Conservation (phyloP, 768 basidiomycete species). For the Lactarius hatsudake region DNA sequence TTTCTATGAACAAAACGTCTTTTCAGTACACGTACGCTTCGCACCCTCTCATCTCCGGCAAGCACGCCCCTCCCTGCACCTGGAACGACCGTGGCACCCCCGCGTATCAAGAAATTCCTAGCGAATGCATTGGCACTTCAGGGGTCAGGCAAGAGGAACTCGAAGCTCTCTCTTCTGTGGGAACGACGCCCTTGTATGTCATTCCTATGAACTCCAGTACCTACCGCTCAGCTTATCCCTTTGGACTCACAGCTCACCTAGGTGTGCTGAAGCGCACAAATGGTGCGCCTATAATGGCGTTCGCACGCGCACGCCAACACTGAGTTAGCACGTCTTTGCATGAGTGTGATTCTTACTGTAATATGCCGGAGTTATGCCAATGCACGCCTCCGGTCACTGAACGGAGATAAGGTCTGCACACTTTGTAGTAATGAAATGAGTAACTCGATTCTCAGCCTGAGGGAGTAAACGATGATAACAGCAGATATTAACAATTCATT, state of each 20-base stretch:
- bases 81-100: constrained; percentile 13
- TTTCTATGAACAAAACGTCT: constrained; percentile 16
- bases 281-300: constrained; percentile 20
- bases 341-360: not conserved
- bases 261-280: constrained; percentile 22
- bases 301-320: constrained; percentile 12
- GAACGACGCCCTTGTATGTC: constrained; percentile 26
- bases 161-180: constrained; percentile 16
- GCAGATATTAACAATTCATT: constrained; percentile 1
- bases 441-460: not conserved
- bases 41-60: constrained; percentile 21
- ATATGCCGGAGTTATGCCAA: not conserved
- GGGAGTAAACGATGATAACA: not conserved
- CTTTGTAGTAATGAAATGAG: not conserved
- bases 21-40: constrained; percentile 23
- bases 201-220: not conserved
- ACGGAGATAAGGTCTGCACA: not conserved
- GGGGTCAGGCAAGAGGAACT: not conserved
- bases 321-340: not conserved
- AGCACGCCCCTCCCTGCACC: not conserved
- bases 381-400: not conserved
- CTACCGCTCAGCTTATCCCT: not conserved
- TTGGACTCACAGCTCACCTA: constrained; percentile 10
- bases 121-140: constrained; percentile 13
- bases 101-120: constrained; percentile 21